Evolutionary conservation across 176 grass and related monocot species (phyloP).

Genomic region (Hordeum marinum): DNA sequence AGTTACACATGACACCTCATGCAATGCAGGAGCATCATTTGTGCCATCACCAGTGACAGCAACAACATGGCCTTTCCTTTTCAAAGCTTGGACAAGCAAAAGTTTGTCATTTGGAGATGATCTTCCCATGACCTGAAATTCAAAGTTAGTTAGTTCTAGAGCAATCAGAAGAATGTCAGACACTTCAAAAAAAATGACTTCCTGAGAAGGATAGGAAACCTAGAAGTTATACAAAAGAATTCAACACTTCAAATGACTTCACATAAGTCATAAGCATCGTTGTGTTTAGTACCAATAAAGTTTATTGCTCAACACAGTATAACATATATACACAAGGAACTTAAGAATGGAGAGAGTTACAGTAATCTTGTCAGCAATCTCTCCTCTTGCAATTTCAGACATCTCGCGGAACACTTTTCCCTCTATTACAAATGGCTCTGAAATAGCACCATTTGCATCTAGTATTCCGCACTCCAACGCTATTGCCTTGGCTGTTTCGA

Average conservation of each 20-base stretch:
- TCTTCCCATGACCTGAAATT: slow-evolving; percentile 85
- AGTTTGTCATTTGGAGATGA: slow-evolving; percentile 98
- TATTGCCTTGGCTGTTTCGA: slow-evolving; percentile 95
- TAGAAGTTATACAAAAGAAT: not conserved
- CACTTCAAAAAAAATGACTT: not conserved
- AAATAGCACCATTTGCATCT: slow-evolving; percentile 24
- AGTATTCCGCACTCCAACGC: slow-evolving; percentile 97
- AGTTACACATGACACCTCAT: slow-evolving; percentile 58
- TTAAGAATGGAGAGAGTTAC: slow-evolving; percentile 41
- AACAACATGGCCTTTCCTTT: slow-evolving; percentile 85
- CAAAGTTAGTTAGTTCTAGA: slow-evolving; percentile 31
- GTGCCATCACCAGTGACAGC: slow-evolving; percentile 98
- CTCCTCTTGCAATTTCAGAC: slow-evolving; percentile 55
- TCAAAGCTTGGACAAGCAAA: slow-evolving; percentile 91
- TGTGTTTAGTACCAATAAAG: not conserved
- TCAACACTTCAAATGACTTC: not conserved
- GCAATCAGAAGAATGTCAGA: not conserved
- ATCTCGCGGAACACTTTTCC: slow-evolving; percentile 77
- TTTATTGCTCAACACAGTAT: not conserved
- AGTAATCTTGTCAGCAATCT: slow-evolving; percentile 67
- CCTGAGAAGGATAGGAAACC: not conserved
- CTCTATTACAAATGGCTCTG: slow-evolving; percentile 66
- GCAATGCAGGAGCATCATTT: slow-evolving; percentile 93
- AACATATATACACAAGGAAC: not conserved
- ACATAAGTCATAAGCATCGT: not conserved